Evolutionary conservation across 2,329 filamentous ascomycete species (phyloP), one percentile per base, ranked within the genome.

Genomic region (Tolypocladium pustulatum): DNA sequence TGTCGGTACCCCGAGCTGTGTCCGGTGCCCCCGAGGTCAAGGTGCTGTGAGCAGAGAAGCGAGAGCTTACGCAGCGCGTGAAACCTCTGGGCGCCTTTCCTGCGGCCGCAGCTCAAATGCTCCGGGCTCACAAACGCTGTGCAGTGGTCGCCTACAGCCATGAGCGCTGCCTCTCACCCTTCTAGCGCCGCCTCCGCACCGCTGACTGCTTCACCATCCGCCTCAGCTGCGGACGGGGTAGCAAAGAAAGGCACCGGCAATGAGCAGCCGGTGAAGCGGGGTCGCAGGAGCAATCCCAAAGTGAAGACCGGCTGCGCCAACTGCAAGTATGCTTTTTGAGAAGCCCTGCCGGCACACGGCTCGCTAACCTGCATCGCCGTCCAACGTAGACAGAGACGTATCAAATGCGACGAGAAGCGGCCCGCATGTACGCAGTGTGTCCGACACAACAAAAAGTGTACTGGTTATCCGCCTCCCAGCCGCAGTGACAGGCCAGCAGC

Each of bases 221-320:
- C n/a, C n/a, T 49, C 15, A 10, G 38, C 27, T 36, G 12, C 51
- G 15, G n/a, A 43, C 4, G 25, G 38, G 3, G 37, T 8, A 17
- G 32, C 54, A 15, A 37, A 51, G 13, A 12, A 55, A 7, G 38
- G 30, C 12, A 9, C 10, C n/a, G 22, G 51, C 67, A 30, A 3
- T 20, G 49, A 22, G 17, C 40, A 12, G 37, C 51, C 56, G 5
- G 57, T 68, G 40, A 81, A 76, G 66, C 75, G 80, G 57, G 73
- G 73, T 17, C 75, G 81, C 58, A 78, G 75, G 34, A 84, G 81
- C 68, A 80, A 76, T 63, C 80, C 81, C 17, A 86, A 87, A 68
- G 84, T 86, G 62, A 86, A 85, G 73, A 87, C 84, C 1, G 84
- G 84, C 46, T 87, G 85, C 70, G 78, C 76, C 65, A 85, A 83